Evolutionary conservation across 1,284 basidiomycete species (phyloP), one percentile per base, ranked within the genome.

Genomic region (Trichosporon sp.): DNA sequence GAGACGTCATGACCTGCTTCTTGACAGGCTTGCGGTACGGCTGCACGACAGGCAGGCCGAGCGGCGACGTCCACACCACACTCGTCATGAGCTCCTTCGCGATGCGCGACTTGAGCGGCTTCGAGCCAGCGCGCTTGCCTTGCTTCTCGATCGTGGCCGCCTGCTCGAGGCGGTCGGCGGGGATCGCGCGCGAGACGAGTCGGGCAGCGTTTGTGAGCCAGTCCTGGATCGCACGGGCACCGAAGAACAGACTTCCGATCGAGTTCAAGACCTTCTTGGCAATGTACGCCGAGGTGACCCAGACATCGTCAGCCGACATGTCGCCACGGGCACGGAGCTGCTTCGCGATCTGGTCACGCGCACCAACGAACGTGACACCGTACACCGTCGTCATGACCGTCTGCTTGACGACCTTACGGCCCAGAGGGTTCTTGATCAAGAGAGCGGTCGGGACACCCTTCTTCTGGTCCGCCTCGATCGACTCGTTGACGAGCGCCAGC

Each of bases 331-430:
- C 91, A 68, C 85, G 86, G 40, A 99, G 82, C 82, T 98, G 95
- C 73, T 83, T 89, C 81, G 92, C 89, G 64, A 98, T 96, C 81
- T 99, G 96, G 31, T 94, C 92, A 63, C 94, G 87, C 27, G 95
- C 96, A 34, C 95, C 96, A 62, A 98, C 83, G 78, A 89, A 96
- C 0, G 95, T 99, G 23, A 99, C 95, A 49, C 77, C 95, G 77
- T 99, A 99, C 36, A 99, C 96, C 10, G 96, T 99, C 0, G 96
- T 89, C 96, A 99, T 99, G 71, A 98, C 92, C 19, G 95, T 98
- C 83, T 99, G 95, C 84, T 99, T 99, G 71, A 99, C 95, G 25
- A 98, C 89, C 81, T 99, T 99, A 56, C 96, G 83, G 7, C 92
- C 85, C 49, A 99, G 85, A 76, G 93, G 92, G 59, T 91, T 92